A percentile compares a stretch with the other conserved stretches of the same genome.
Conservation (phyloP, 768 basidiomycete species). For the Phylloporus sp. region DNA sequence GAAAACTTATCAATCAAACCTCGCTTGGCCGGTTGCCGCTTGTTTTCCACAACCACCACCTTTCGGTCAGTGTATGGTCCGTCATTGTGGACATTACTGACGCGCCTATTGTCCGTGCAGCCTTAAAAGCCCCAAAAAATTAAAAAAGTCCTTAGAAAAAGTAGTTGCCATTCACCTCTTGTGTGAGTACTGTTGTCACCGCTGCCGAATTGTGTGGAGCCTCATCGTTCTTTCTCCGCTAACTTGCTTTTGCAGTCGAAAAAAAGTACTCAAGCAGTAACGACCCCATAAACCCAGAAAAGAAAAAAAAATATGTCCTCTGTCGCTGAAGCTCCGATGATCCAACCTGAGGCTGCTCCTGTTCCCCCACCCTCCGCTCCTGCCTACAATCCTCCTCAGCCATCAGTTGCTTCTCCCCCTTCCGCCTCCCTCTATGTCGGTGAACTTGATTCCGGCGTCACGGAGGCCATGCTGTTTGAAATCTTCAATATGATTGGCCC, state of each 20-base stretch:
- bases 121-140: slow-evolving; percentile 55
- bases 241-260: slow-evolving; percentile 41
- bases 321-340: slow-evolving; percentile 51
- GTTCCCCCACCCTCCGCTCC: slow-evolving; percentile 45
- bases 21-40: slow-evolving; percentile 19
- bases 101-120: slow-evolving; percentile 30
- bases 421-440: slow-evolving; percentile 98
- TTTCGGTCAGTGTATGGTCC: slow-evolving; percentile 45
- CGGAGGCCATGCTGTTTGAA: slow-evolving; percentile 99
- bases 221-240: slow-evolving; percentile 12
- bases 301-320: slow-evolving; percentile 49
- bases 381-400: slow-evolving; percentile 53
- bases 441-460: slow-evolving; percentile 96
- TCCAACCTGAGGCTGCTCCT: slow-evolving; percentile 46
- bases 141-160: slow-evolving; percentile 69
- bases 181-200: slow-evolving; percentile 42
- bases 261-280: slow-evolving; percentile 93
- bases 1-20: slow-evolving; percentile 30
- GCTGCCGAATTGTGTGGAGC: slow-evolving; percentile 9
- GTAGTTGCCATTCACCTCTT: slow-evolving; percentile 75
- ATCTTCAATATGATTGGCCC: slow-evolving; percentile 99
- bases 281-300: slow-evolving; percentile 64
- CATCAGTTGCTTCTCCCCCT: slow-evolving; percentile 59
- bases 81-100: slow-evolving; percentile 13
- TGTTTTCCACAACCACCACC: slow-evolving; percentile 63